phyloP scores from a whole-genome alignment of 1,284 basidiomycete genomes.

The Porodaedalea pini region DNA sequence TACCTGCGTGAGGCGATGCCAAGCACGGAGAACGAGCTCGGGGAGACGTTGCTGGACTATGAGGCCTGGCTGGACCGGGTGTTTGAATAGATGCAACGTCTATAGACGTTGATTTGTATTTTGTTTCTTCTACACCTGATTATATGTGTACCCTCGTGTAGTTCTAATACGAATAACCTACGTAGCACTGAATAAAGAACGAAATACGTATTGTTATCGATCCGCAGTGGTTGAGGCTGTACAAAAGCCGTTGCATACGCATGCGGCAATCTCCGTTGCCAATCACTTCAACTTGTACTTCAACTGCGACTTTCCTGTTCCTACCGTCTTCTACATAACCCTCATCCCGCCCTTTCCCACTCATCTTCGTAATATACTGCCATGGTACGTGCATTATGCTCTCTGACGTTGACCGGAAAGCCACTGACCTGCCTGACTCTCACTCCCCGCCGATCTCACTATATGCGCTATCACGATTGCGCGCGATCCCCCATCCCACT shows the following conservation, averaged over 20 bases:
- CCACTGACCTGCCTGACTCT: background rate
- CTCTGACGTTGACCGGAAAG: background rate
- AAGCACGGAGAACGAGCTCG: constrained; percentile 39
- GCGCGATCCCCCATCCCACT: constrained; percentile 23
- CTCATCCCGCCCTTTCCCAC: background rate
- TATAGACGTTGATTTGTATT: background rate
- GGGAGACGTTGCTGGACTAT: constrained; percentile 73
- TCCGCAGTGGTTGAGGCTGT: background rate
- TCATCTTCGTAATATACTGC: background rate
- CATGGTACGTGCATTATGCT: background rate
- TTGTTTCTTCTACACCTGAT: background rate
- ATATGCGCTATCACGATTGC: constrained; percentile 24
- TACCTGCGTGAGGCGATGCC: constrained; percentile 83
- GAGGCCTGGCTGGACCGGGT: constrained; percentile 76
- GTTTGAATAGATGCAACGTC: constrained; percentile 47
- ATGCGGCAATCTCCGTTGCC: constrained; percentile 11
- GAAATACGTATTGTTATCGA: constrained; percentile 1
- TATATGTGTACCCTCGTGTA: too few species aligned
- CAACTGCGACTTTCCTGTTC: background rate
- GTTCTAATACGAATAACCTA: constrained; percentile 6
- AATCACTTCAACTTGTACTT: background rate
- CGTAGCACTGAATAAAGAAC: background rate
- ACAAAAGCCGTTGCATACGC: background rate
- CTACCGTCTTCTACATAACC: background rate
- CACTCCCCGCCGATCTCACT: constrained; percentile 1